Percentiles rank a stretch among this genome's conserved stretches.
Evolutionary conservation across 192 early-diverging fungal species (phyloP).

Genomic region (Coemansia sp.): DNA sequence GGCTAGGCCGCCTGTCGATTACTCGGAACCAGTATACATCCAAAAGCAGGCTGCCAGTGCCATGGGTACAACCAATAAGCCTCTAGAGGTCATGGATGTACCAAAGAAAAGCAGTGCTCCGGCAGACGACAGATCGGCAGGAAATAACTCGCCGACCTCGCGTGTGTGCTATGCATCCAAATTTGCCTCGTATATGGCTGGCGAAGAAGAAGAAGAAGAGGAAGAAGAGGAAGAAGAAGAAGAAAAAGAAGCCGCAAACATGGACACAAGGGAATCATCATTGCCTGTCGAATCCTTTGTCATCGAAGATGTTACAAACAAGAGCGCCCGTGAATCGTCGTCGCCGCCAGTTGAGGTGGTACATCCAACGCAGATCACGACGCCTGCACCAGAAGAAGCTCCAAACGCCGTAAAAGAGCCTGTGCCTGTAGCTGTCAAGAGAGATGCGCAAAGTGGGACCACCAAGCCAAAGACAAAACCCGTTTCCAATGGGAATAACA

Average conservation of each 20-base stretch:
- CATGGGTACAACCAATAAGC: background rate
- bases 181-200: constrained; percentile 13
- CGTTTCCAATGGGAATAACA: background rate
- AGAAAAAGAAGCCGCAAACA: background rate
- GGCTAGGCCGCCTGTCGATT: background rate
- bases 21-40: background rate
- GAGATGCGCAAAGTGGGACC: background rate
- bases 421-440: background rate
- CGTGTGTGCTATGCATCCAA: constrained; percentile 24
- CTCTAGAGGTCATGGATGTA: too few species aligned
- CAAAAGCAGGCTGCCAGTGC: background rate
- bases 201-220: background rate
- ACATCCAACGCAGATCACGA: background rate
- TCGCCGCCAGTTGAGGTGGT: constrained; percentile 1
- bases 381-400: background rate
- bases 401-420: background rate
- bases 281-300: background rate
- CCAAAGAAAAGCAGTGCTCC: background rate
- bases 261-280: too few species aligned
- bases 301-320: constrained; percentile 2
- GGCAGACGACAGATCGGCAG: background rate
- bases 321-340: background rate
- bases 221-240: background rate
- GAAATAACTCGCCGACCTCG: constrained; percentile 17
- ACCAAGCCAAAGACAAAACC: constrained; percentile 1